phyloP scores from a whole-genome alignment of 208 protist species.

The Tritrichomonas musculus region DNA sequence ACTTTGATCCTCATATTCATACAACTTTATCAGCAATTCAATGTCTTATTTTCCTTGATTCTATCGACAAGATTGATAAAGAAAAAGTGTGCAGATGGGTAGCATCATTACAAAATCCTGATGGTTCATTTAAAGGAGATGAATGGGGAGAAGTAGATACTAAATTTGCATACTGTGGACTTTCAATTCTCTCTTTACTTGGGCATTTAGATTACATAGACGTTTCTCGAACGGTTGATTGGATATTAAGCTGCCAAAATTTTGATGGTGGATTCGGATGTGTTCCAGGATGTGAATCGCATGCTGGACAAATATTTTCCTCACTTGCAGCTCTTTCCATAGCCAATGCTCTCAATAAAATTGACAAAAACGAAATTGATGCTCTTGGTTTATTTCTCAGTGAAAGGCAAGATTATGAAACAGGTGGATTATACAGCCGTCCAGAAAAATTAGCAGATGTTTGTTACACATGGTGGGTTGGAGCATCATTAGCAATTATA shows the following conservation, averaged over 20 bases:
- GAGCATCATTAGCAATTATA: conserved; percentile 69
- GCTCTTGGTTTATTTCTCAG: conserved; percentile 84
- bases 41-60: conserved; percentile 13
- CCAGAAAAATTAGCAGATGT: conserved; percentile 88
- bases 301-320: conserved; percentile 65
- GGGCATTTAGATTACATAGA: conserved; percentile 63
- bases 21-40: conserved; percentile 92
- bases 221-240: conserved; percentile 53
- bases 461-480: conserved; percentile 98
- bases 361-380: conserved; percentile 67
- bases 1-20: conserved; percentile 88
- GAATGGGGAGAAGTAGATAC: conserved; percentile 95
- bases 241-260: conserved; percentile 83
- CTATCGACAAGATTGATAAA: background rate
- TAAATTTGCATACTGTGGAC: conserved; percentile 85
- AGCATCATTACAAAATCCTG: conserved; percentile 74
- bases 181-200: conserved; percentile 80
- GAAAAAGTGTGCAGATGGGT: conserved; percentile 57
- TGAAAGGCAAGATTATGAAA: conserved; percentile 76
- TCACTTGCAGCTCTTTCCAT: conserved; percentile 85
- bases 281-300: conserved; percentile 50
- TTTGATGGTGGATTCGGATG: conserved; percentile 82
- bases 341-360: conserved; percentile 49
- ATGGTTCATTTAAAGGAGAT: conserved; percentile 93
- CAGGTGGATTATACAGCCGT: conserved; percentile 94